Conservation (phyloP, 805 yeast genomes). For the Nakazawaea ernobii region DNA sequence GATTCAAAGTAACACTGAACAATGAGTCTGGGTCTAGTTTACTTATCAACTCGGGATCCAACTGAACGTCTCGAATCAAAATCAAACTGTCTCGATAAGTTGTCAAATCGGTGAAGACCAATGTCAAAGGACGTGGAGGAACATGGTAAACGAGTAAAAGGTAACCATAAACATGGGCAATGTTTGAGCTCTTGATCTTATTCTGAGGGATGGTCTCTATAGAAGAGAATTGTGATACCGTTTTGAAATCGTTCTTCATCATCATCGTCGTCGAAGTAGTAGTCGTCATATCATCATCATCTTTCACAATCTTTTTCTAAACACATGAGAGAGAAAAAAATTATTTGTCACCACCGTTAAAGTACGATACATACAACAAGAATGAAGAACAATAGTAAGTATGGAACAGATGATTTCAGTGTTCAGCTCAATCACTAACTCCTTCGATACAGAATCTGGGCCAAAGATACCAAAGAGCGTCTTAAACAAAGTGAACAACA, state of each 20-base stretch:
- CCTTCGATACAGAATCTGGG: slow-evolving; percentile 10
- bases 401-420: no score
- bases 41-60: not conserved
- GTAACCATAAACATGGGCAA: not conserved
- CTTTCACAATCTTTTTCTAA: not conserved
- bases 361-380: no score
- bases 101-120: slow-evolving; percentile 7
- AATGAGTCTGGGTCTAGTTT: not conserved
- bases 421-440: not conserved
- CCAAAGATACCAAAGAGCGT: slow-evolving; percentile 15
- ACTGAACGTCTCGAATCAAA: not conserved
- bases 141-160: not conserved
- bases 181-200: slow-evolving; percentile 6
- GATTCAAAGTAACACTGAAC: not conserved
- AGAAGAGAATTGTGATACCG: slow-evolving; percentile 3
- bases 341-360: no score
- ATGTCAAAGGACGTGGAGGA: not conserved
- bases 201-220: not conserved
- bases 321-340: no score
- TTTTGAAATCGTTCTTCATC: not conserved
- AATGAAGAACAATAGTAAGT: slow-evolving; percentile 3
- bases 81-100: not conserved
- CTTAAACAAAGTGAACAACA: not conserved
- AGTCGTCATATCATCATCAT: no score
- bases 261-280: not conserved